phyloP scores from a whole-genome alignment of 306 rosid genomes.

The Lathyrus oleraceus region DNA sequence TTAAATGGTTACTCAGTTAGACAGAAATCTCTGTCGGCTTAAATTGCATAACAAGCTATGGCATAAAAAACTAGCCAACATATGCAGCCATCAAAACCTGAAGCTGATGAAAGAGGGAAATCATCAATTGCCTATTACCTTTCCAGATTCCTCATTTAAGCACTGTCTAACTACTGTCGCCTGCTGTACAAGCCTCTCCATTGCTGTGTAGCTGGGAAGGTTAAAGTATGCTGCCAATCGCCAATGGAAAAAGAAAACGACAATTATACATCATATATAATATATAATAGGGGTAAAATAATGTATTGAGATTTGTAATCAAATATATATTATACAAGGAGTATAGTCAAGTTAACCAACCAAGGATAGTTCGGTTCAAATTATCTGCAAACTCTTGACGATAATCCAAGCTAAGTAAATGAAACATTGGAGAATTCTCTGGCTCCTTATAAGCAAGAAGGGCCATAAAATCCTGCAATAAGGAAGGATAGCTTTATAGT shows the following conservation, averaged over 20 bases:
- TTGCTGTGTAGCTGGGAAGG: conserved; percentile 69
- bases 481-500: conserved; percentile 16
- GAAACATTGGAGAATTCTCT: conserved; percentile 90
- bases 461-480: conserved; percentile 73
- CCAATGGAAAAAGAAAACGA: conserved; percentile 22
- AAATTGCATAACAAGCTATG: conserved; percentile 17
- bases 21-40: conserved; percentile 13
- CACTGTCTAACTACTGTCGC: conserved; percentile 68
- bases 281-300: conserved; percentile 1
- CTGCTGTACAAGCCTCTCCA: conserved; percentile 88
- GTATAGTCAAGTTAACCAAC: conserved; percentile 49
- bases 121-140: conserved; percentile 52
- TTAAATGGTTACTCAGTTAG: conserved; percentile 6
- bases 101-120: conserved; percentile 17
- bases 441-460: conserved; percentile 92
- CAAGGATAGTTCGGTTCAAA: conserved; percentile 76
- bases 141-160: conserved; percentile 62
- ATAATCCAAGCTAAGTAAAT: conserved; percentile 70
- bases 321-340: background rate
- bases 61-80: conserved; percentile 25
- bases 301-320: conserved; percentile 4
- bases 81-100: conserved; percentile 1
- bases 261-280: conserved; percentile 10
- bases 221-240: conserved; percentile 64
- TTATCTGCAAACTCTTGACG: conserved; percentile 75